Evolutionary conservation across 2,329 filamentous ascomycete genomes (phyloP).

Genomic region (Aspergillus persii): DNA sequence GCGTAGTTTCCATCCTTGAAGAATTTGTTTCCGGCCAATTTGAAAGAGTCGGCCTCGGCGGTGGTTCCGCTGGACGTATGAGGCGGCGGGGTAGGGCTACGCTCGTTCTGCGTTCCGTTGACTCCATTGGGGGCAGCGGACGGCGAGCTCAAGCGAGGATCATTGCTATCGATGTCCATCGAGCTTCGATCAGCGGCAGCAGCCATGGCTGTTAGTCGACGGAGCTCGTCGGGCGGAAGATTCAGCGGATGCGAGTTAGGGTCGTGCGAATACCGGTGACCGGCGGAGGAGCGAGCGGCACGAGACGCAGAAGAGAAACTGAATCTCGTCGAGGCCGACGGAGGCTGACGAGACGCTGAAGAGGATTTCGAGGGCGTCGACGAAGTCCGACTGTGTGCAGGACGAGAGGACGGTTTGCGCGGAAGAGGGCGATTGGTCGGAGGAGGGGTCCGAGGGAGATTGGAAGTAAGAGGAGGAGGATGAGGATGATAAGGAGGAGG

Average conservation of each 20-base stretch:
- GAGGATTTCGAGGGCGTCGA: conserved; percentile 6
- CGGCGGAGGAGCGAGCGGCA: conserved; percentile 19
- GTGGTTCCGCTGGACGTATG: conserved; percentile 50
- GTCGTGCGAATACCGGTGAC: conserved; percentile 35
- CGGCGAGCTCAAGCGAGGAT: conserved; percentile 55
- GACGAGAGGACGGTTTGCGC: conserved; percentile 11
- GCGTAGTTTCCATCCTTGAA: conserved; percentile 93
- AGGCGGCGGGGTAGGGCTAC: conserved; percentile 47
- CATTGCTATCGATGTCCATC: conserved; percentile 72
- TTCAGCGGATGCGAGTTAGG: conserved; percentile 83
- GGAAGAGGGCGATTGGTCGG: conserved; percentile 5
- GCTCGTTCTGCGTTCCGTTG: conserved; percentile 32
- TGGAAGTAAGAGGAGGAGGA: conserved; percentile 1
- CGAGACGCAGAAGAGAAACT: conserved; percentile 21
- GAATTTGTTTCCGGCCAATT: conserved; percentile 89
- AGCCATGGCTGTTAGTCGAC: conserved; percentile 64
- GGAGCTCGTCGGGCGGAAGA: conserved; percentile 82
- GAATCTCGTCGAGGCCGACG: conserved; percentile 4
- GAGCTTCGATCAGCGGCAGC: conserved; percentile 55
- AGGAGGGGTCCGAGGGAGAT: conserved; percentile 4
- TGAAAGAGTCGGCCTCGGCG: conserved; percentile 87
- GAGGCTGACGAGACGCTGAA: conserved; percentile 14
- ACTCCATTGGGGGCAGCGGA: conserved; percentile 42
- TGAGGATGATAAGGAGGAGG: no score
- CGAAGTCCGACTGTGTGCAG: conserved; percentile 7